These are phyloP conservation scores for Lachancea sp. DNA, from an alignment of 805 yeast genomes.

Conservation along the genomic window DNA sequence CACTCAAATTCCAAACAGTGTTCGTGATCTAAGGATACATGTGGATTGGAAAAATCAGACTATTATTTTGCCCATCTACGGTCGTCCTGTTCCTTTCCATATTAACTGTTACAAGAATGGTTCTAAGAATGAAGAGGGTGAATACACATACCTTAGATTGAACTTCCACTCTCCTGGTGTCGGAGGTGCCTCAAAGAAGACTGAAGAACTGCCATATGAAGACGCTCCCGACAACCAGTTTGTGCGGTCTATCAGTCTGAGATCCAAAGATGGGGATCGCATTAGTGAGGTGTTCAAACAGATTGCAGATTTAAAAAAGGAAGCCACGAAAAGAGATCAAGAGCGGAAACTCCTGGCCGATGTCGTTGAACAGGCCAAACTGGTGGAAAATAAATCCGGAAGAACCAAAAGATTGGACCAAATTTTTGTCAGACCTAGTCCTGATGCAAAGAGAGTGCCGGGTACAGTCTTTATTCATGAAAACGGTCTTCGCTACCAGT, in stretches of 20 bases:
- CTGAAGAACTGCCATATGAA: conserved; percentile 84
- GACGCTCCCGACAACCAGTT: conserved; percentile 81
- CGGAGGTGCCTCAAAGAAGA: conserved; percentile 60
- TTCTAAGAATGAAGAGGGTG: conserved; percentile 93
- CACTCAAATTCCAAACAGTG: conserved; percentile 79
- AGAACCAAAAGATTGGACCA: conserved; percentile 83
- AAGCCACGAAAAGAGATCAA: conserved; percentile 80
- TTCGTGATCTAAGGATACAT: conserved; percentile 76
- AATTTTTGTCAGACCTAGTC: conserved; percentile 89
- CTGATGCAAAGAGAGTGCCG: conserved; percentile 93
- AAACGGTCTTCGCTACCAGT: conserved; percentile 91
- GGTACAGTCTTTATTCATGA: conserved; percentile 89
- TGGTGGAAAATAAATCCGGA: conserved; percentile 74
- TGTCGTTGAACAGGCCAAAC: conserved; percentile 85
- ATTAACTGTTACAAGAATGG: conserved; percentile 91
- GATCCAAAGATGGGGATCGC: conserved; percentile 86
- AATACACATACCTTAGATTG: conserved; percentile 80
- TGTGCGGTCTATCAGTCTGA: conserved; percentile 75
- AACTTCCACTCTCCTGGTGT: conserved; percentile 92
- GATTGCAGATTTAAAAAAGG: conserved; percentile 87
- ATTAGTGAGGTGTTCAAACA: conserved; percentile 85
- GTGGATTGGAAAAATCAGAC: conserved; percentile 87
- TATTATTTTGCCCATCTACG: conserved; percentile 82
- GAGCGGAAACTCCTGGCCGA: conserved; percentile 91
- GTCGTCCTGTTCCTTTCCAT: conserved; percentile 97